phyloP scores from a whole-genome alignment of 108 stramenopile genomes.

The Hondaea fermentalgiana region DNA sequence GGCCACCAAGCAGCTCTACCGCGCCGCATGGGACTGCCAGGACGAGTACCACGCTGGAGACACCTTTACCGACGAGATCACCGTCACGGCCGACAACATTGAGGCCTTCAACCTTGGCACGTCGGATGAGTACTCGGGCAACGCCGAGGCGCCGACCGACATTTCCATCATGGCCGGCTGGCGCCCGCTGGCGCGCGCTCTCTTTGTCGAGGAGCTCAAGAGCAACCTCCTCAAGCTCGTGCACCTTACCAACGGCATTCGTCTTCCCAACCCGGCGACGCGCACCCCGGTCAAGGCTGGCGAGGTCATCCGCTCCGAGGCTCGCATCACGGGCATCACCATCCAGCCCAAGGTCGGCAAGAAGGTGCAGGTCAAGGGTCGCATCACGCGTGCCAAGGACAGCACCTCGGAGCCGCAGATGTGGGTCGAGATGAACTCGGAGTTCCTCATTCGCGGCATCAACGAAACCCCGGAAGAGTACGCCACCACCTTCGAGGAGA shows the following conservation, averaged over 20 bases:
- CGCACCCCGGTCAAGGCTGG: neutral
- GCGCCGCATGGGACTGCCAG: slow-evolving; percentile 12
- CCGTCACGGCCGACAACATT: neutral
- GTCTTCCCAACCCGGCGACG: neutral
- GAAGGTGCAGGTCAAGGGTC: neutral
- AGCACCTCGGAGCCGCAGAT: neutral
- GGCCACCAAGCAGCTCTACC: neutral
- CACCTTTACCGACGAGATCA: neutral
- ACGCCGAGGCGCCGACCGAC: neutral
- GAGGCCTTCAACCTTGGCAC: neutral
- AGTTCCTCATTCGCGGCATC: neutral
- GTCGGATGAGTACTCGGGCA: neutral
- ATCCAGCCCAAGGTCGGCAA: neutral
- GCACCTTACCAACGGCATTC: neutral
- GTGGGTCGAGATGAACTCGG: neutral
- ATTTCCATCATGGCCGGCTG: slow-evolving; percentile 10
- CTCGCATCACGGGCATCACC: neutral
- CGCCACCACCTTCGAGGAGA: neutral
- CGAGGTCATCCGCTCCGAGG: neutral
- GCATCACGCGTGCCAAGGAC: neutral
- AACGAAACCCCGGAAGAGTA: neutral
- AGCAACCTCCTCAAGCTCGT: slow-evolving; percentile 16
- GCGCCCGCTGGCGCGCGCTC: neutral
- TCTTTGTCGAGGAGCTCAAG: neutral
- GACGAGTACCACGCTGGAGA: neutral